Conservation (phyloP, 2,329 filamentous ascomycete species). For the Fusarium nelsonii region DNA sequence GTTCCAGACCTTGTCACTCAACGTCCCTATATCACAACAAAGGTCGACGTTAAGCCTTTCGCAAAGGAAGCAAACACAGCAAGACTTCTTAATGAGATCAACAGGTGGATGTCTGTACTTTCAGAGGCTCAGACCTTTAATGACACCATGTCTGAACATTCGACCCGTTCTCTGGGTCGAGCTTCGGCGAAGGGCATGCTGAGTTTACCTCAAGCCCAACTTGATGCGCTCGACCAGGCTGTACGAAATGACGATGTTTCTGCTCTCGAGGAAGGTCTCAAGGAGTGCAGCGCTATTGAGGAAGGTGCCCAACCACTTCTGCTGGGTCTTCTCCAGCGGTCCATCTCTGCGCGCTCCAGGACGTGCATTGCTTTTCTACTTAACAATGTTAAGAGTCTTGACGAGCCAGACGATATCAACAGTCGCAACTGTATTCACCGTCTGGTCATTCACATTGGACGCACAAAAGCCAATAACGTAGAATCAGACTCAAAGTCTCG, state of each 20-base stretch:
- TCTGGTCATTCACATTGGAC: constrained; percentile 90
- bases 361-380: constrained; percentile 79
- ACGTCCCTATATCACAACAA: constrained; percentile 87
- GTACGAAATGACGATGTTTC: constrained; percentile 76
- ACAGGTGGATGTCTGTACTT: constrained; percentile 89
- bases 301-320: constrained; percentile 71
- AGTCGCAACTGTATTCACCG: constrained; percentile 93
- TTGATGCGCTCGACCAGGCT: constrained; percentile 79
- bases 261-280: constrained; percentile 67
- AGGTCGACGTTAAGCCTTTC: constrained; percentile 90
- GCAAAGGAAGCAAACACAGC: constrained; percentile 74
- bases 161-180: constrained; percentile 80
- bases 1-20: constrained; percentile 81
- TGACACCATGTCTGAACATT: constrained; percentile 80
- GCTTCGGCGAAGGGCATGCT: constrained; percentile 81
- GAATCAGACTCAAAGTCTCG: constrained; percentile 67
- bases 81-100: constrained; percentile 73
- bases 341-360: constrained; percentile 77
- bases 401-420: constrained; percentile 93
- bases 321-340: constrained; percentile 82
- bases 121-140: constrained; percentile 82
- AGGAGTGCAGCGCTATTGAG: constrained; percentile 64
- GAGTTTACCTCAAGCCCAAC: constrained; percentile 74
- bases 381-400: constrained; percentile 74
- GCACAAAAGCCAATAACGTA: constrained; percentile 67